Percentiles rank a stretch among this genome's conserved stretches.
Evolutionary conservation across 345 rosid species (phyloP).

Genomic region (Salix exigua): DNA sequence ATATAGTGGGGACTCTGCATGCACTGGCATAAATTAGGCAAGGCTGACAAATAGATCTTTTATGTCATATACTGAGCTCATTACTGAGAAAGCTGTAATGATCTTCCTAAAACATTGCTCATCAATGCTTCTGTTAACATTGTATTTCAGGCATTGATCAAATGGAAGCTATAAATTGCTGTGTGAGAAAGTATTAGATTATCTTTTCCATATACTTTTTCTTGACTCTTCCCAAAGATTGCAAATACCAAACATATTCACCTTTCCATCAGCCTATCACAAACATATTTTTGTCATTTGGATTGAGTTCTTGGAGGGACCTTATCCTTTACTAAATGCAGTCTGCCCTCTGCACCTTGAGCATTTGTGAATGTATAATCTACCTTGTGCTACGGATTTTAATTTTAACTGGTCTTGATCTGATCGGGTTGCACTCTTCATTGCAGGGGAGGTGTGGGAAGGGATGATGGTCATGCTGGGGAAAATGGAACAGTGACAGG

Average conservation of each 20-base stretch:
- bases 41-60: not conserved
- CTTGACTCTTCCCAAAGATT: not conserved
- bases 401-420: not conserved
- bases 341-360: not conserved
- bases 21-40: too few relatives aligned
- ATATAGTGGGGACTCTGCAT: not conserved
- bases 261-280: not conserved
- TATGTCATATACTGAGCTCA: not conserved
- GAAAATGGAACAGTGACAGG: slow-evolving; percentile 89
- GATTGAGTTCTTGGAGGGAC: not conserved
- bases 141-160: not conserved
- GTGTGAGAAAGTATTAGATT: not conserved
- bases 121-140: not conserved
- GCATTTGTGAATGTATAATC: not conserved
- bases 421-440: not conserved
- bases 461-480: slow-evolving; percentile 49
- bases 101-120: not conserved
- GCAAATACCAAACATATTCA: not conserved
- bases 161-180: not conserved
- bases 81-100: not conserved
- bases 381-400: not conserved
- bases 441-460: slow-evolving; percentile 73
- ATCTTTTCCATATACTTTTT: not conserved
- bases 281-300: not conserved
- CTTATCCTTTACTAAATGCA: not conserved